Evolutionary conservation across 1,284 basidiomycete genomes (phyloP).

Genomic region (Ustilago crameri): DNA sequence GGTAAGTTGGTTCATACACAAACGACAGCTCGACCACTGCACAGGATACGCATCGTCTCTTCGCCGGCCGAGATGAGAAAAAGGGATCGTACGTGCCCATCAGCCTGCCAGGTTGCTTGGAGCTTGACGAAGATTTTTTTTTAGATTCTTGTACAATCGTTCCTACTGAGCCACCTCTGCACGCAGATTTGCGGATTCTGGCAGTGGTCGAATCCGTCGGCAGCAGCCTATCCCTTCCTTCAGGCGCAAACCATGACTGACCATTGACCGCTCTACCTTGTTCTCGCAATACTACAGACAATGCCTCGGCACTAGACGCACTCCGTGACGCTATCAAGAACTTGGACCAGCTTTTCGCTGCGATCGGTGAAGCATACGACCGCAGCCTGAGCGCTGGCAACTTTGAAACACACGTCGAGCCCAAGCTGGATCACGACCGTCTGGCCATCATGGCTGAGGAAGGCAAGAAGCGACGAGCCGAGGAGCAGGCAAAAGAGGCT

Average conservation of each 20-base stretch:
- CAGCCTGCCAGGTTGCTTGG: conserved; percentile 42
- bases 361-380: conserved; percentile 59
- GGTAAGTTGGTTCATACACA: conserved; percentile 74
- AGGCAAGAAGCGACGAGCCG: conserved; percentile 40
- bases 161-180: conserved; percentile 65
- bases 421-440: conserved; percentile 50
- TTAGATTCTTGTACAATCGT: conserved; percentile 66
- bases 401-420: conserved; percentile 52
- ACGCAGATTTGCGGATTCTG: conserved; percentile 5
- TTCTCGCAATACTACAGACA: conserved; percentile 12
- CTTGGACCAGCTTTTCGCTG: conserved; percentile 59
- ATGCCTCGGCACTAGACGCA: conserved; percentile 57
- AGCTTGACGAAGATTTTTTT: conserved; percentile 52
- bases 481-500: conserved; percentile 42
- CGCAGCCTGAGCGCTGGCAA: conserved; percentile 51
- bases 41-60: conserved; percentile 1
- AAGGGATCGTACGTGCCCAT: conserved; percentile 50
- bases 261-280: background rate
- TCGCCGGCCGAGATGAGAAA: conserved; percentile 47
- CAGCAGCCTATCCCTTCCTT: background rate
- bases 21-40: background rate
- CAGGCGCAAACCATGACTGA: background rate
- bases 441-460: conserved; percentile 36
- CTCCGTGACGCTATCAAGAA: conserved; percentile 60
- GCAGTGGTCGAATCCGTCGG: conserved; percentile 15